Evolutionary conservation across 2,329 filamentous ascomycete genomes (phyloP), one percentile per base, ranked within the genome.

Genomic region (Monilinia laxa): DNA sequence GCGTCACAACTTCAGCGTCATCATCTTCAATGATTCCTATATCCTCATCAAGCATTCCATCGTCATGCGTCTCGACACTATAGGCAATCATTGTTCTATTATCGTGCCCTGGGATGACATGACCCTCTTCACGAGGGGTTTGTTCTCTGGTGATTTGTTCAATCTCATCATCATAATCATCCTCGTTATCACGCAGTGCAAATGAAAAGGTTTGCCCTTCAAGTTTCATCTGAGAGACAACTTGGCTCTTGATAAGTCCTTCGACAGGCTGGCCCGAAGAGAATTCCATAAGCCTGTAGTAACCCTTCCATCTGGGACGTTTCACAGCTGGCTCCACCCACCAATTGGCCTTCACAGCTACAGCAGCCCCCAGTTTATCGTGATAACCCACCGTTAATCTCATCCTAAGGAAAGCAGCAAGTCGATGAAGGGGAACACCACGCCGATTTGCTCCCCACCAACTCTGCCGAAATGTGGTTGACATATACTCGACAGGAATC

Each of bases 331-430:
- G 38, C 6, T 65, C 31, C 23, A 60, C 35, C 49, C 35, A 42
- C 35, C 57, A 60, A 18, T 59, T 65, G n/a, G 62, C 40, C 23
- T 65, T 58, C 31, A 60, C 45, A 18, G 58, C n/a, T 38, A 18
- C 14, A 42, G 51, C 55, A 38, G 23, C 38, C 14, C 2, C 25
- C 20, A n/a, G 18, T 25, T 45, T 45, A 20, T 40, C 38, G 7
- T 12, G 18, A 1, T 20, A 11, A 53, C n/a, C 18, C 23, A 49
- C n/a, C 0, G 20, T 65, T 23, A 65, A 65, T 11, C 23, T 51
- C 28, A 23, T 38, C 38, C 45, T 60, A 20, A 60, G 20, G 14
- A 49, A 23, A 47, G 45, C 45, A 60, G 58, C 58, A 7, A 60
- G 58, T 18, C 16, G 45, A 38, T 60, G 28, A 11, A 47, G 20